Percentiles rank a stretch among this genome's conserved stretches.
These are phyloP conservation scores for Aspergillus tubingensis DNA, from an alignment of 2,329 filamentous ascomycete species.

Conservation along the genomic window DNA sequence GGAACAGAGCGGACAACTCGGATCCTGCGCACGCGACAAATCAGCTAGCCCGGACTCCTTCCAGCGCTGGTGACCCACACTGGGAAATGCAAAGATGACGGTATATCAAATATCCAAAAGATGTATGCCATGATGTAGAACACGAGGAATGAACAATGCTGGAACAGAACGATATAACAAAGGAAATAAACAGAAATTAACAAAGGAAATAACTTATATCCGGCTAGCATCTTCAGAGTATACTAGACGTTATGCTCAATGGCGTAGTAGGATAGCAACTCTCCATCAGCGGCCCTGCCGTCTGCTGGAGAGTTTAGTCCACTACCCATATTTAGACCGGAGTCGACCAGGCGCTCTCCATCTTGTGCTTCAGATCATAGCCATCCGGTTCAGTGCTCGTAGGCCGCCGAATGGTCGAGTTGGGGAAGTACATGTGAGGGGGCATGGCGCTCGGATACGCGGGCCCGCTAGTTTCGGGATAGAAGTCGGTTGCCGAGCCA, in stretches of 20 bases:
- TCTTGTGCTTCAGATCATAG: conserved; percentile 62
- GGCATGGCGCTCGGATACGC: conserved; percentile 47
- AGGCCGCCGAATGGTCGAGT: conserved; percentile 68
- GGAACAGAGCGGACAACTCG: conserved; percentile 11
- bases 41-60: conserved; percentile 29
- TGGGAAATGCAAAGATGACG: conserved; percentile 26
- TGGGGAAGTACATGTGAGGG: conserved; percentile 72
- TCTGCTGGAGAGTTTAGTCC: not conserved
- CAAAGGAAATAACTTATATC: conserved; percentile 18
- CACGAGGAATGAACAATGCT: conserved; percentile 7
- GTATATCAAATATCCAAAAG: conserved; percentile 20
- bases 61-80: conserved; percentile 25
- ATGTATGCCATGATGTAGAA: conserved; percentile 18
- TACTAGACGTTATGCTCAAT: conserved; percentile 4
- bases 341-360: conserved; percentile 41
- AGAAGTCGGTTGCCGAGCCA: conserved; percentile 72
- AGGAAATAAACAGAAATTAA: conserved; percentile 27
- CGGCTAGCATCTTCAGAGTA: not conserved
- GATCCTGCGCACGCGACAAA: conserved; percentile 19
- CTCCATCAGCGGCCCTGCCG: conserved; percentile 21
- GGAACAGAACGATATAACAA: conserved; percentile 23
- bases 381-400: conserved; percentile 73
- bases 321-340: conserved; percentile 28
- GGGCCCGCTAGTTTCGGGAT: conserved; percentile 69
- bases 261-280: not conserved